Conservation (phyloP, 495 filamentous ascomycete genomes). For the Geopyxis carbonaria region DNA sequence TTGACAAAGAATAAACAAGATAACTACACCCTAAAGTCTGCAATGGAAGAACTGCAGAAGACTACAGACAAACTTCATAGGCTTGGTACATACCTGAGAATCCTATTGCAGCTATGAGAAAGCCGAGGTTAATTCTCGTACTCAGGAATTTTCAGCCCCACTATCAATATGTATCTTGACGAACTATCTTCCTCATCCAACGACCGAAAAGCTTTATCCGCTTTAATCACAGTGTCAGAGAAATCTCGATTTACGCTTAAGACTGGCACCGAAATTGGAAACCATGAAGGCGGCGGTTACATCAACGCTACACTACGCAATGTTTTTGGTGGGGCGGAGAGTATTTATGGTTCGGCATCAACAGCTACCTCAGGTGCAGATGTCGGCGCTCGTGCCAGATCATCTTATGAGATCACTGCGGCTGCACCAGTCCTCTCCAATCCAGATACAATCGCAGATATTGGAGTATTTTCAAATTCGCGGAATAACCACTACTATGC, state of each 20-base stretch:
- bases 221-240: conserved; percentile 60
- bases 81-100: conserved; percentile 45
- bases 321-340: conserved; percentile 86
- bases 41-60: conserved; percentile 48
- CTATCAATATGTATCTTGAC: conserved; percentile 66
- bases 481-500: conserved; percentile 71
- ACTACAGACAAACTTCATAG: conserved; percentile 56
- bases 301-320: conserved; percentile 70
- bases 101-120: background rate
- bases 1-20: conserved; percentile 47
- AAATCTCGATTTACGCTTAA: conserved; percentile 63
- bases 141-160: conserved; percentile 76
- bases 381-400: conserved; percentile 71
- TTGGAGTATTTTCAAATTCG: conserved; percentile 61
- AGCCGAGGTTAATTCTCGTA: conserved; percentile 2
- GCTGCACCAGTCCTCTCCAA: conserved; percentile 64
- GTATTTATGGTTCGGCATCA: conserved; percentile 60
- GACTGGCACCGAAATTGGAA: conserved; percentile 84
- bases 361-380: conserved; percentile 27
- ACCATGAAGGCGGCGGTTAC: conserved; percentile 81
- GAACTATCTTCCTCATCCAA: conserved; percentile 40
- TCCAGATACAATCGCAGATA: conserved; percentile 55
- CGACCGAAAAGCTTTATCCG: conserved; percentile 51
- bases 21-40: conserved; percentile 59
- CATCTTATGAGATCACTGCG: conserved; percentile 71